Evolutionary conservation across 2,329 filamentous ascomycete genomes (phyloP), one percentile per base, ranked within the genome.

Genomic region (Diaporthe australafricana): DNA sequence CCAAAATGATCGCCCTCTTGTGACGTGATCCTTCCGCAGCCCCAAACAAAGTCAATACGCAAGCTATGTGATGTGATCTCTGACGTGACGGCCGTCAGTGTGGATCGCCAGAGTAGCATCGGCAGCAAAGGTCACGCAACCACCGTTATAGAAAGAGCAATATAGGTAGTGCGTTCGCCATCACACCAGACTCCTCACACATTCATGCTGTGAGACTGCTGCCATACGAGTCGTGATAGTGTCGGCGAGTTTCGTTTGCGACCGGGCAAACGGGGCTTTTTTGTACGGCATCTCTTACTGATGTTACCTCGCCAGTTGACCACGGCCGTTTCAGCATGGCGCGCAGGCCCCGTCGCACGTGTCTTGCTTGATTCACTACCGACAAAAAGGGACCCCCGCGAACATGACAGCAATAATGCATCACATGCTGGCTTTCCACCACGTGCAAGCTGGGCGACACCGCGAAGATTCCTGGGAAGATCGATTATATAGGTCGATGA

Each of bases 401-500:
- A n/a, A 60, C 55, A 55, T 27, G n/a, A 30, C 3, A 20, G 45
- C 27, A 68, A 22, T 30, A 27, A 25, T 22, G 22, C 42, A 14
- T 65, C 45, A 14, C 6, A 48, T 1, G 30, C 22, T 32, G 2
- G n/a, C 11, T 9, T 20, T 9, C 12, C 22, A 40, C 47, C 32
- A 8, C 45, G 25, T 50, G 14, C n/a, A n/a, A n/a, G n/a, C 22
- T 12, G 1, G 53, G 14, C 14, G 25, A 9, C 20, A 32, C 2
- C 40, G 7, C 20, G 30, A 8, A 53, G 16, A 60, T 27, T 45
- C 35, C 35, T 69, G 25, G 9, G 25, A 20, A 35, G 16, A 69
- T 60, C 60, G 30, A 69, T 50, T 71, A 73, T 68, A 48, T 73
- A 50, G 30, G 32, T 68, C 22, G 32, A 56, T 53, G 27, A 50